Base-by-base conservation (phyloP, 441 rosid genomes). In the Lepidium campestre region DNA sequence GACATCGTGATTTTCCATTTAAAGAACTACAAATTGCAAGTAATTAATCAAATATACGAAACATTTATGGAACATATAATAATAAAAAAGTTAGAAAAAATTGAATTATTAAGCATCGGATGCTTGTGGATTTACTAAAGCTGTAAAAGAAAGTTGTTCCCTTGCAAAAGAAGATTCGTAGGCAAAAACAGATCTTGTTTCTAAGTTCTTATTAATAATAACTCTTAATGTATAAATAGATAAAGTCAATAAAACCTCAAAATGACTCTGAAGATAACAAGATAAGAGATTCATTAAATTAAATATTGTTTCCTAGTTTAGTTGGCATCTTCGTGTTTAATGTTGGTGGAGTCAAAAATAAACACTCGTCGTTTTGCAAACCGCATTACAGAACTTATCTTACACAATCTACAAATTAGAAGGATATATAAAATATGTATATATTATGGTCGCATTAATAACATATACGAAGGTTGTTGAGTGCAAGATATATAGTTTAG, bases 81-180 rank as follows among this genome's bases (percentile, higher is more conserved):
- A 23, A 11, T 12, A 9, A 34, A 2, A 5, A 10, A 15, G 7
- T 27, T 53, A 11, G 7, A 1, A 57, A 36, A 32, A 2, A 13
- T 7, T 3, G 10, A 62, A 53, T 2, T 36, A 45, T 29, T 34
- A 55, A 46, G 69, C 64, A 71, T 71, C 35, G 36, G 64, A 62
- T 71, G 56, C 68, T 22, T 23, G 44, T 36, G 8, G 47, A 45
- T 53, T 62, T 47, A 55, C 69, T 19, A 62, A 62, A 70, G 49
- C 25, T 34, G 41, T 62, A 70, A 54, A 54, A 45, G 31, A 71
- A 71, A 63, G 75, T 39, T 55, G 58, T 55, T 71, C 70, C 57
- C 52, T 39, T 12, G 39, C 8, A 29, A 71, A 71, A 37, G 53
- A 57, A 48, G 32, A 57, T 20, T 55, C 35, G 23, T 41, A 47